phyloP scores from a whole-genome alignment of 768 basidiomycete genomes.

The Lentinula raphanica region DNA sequence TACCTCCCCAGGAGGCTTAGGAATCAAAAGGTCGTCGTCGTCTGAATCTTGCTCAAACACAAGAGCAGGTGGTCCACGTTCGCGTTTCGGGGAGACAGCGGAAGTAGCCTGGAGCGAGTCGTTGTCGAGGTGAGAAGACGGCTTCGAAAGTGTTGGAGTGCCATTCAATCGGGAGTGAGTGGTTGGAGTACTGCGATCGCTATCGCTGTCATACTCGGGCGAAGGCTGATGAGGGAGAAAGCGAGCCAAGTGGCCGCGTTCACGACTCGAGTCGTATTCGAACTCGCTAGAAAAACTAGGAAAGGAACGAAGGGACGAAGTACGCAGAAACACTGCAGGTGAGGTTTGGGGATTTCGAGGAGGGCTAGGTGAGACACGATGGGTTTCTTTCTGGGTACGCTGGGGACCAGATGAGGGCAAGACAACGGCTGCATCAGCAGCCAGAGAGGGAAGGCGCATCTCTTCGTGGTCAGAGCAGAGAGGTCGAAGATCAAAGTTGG shows the following conservation, averaged over 20 bases:
- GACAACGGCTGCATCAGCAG: neutral
- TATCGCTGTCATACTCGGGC: neutral
- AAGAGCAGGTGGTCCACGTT: neutral
- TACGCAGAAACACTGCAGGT: neutral
- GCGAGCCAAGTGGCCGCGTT: neutral
- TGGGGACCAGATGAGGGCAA: neutral
- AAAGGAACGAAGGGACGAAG: neutral
- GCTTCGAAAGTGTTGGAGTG: too few relatives aligned
- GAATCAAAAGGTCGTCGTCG: conserved; percentile 8
- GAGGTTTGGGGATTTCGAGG: neutral
- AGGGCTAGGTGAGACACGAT: neutral
- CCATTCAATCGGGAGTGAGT: neutral
- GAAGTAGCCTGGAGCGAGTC: neutral
- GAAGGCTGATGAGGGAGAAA: neutral
- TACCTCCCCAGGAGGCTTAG: conserved; percentile 14
- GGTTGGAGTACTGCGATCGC: neutral
- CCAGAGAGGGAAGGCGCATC: neutral
- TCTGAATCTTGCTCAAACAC: neutral
- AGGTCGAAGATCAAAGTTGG: neutral
- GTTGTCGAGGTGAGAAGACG: too few relatives aligned
- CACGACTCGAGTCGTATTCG: neutral
- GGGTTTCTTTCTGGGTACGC: neutral
- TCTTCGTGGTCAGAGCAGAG: neutral
- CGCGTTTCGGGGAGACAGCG: neutral
- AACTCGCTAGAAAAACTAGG: neutral